phyloP scores from a whole-genome alignment of 805 yeast genomes.

The Maudiozyma saulgeensis region DNA sequence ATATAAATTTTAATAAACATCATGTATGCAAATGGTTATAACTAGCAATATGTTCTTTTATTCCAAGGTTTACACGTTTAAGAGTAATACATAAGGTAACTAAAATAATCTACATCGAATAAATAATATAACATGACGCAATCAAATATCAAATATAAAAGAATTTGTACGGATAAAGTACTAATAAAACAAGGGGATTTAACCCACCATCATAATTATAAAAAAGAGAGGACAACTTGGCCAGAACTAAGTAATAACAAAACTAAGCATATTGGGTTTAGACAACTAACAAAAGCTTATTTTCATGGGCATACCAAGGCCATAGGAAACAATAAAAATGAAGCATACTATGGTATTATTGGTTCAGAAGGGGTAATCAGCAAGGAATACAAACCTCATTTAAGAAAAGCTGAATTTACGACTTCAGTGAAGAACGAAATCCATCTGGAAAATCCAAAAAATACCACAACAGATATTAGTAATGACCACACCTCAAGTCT shows the following conservation, averaged over 20 bases:
- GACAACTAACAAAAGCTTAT: conserved; percentile 21
- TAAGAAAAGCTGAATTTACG: no score
- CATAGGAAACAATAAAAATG: background rate
- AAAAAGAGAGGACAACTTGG: background rate
- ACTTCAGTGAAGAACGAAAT: no score
- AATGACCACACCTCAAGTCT: no score
- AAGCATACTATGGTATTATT: background rate
- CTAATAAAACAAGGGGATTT: background rate
- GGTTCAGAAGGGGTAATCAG: no score
- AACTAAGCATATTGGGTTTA: conserved; percentile 18
- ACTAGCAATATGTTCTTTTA: no score
- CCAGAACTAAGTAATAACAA: background rate
- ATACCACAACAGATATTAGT: no score
- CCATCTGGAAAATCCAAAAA: no score
- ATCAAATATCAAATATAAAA: background rate
- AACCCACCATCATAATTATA: background rate
- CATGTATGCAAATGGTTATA: no score
- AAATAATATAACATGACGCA: background rate
- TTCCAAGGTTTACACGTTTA: no score
- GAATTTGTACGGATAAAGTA: background rate
- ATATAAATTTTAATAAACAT: no score
- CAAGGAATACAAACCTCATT: no score
- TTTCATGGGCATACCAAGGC: conserved; percentile 6
- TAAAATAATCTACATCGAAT: background rate
- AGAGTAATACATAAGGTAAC: no score